phyloP scores from a whole-genome alignment of 345 rosid genomes.

The Ceriops decandra region DNA sequence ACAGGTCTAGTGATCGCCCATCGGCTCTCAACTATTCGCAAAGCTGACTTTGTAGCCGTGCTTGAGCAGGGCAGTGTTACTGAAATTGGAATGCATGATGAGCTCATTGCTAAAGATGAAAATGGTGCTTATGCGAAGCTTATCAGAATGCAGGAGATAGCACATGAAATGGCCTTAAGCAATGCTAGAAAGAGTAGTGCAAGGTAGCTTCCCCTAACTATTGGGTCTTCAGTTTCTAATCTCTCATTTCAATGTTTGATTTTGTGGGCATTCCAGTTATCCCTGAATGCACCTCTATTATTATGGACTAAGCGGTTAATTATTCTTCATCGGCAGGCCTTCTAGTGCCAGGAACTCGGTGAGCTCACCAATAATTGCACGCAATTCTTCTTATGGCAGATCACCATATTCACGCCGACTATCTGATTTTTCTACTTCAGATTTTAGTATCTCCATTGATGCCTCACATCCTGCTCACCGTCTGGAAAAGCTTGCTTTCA shows the following conservation, averaged over 20 bases:
- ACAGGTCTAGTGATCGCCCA: conserved; percentile 95
- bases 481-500: conserved; percentile 79
- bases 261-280: too few species aligned
- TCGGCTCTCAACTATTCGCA: conserved; percentile 91
- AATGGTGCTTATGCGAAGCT: conserved; percentile 90
- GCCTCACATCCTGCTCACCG: conserved; percentile 66
- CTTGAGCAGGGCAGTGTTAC: conserved; percentile 92
- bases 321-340: conserved; percentile 50
- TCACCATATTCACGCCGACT: conserved; percentile 93
- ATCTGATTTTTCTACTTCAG: conserved; percentile 95
- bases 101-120: conserved; percentile 82
- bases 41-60: conserved; percentile 98
- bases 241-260: too few species aligned
- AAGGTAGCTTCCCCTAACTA: conserved; percentile 29
- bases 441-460: conserved; percentile 85
- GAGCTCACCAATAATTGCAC: conserved; percentile 91
- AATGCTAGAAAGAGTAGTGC: conserved; percentile 99
- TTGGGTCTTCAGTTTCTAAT: too few species aligned
- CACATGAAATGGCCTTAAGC: conserved; percentile 85
- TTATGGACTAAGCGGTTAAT: too few species aligned
- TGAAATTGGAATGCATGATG: conserved; percentile 90
- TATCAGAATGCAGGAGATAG: conserved; percentile 88
- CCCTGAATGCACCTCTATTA: too few species aligned
- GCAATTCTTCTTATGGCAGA: conserved; percentile 93
- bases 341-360: conserved; percentile 98